Evolutionary conservation across 345 rosid species (phyloP).

Genomic region (Citrus cavaleriei): DNA sequence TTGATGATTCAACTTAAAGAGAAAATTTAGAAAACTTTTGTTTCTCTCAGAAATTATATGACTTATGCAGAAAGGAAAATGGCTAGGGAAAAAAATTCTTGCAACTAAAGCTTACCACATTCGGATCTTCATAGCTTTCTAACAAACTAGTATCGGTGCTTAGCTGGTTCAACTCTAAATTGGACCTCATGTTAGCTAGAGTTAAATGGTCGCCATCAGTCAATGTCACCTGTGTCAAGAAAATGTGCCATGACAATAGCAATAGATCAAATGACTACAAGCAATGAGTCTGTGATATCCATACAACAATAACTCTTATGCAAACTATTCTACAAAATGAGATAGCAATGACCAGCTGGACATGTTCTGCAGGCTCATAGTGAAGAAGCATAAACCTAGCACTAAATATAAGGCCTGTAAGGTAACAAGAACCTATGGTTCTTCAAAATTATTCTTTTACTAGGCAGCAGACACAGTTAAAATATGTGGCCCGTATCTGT

Average conservation of each 20-base stretch:
- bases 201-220: slow-evolving; percentile 74
- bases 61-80: background rate
- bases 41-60: background rate
- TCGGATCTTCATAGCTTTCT: slow-evolving; percentile 25
- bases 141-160: slow-evolving; percentile 19
- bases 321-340: background rate
- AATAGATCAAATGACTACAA: background rate
- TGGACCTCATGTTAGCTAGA: slow-evolving; percentile 69
- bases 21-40: background rate
- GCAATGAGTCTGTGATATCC: background rate
- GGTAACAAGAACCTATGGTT: background rate
- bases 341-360: background rate
- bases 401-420: background rate
- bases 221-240: slow-evolving; percentile 54
- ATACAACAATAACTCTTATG: background rate
- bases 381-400: background rate
- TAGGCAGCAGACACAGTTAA: background rate
- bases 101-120: slow-evolving; percentile 37
- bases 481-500: slow-evolving; percentile 83
- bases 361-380: background rate
- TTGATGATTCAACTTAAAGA: background rate
- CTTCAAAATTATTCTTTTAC: background rate
- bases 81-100: slow-evolving; percentile 1
- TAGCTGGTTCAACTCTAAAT: slow-evolving; percentile 52
- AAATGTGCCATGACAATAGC: background rate